phyloP scores from a whole-genome alignment of 2,329 filamentous ascomycete species.

The Alternaria burnsii region DNA sequence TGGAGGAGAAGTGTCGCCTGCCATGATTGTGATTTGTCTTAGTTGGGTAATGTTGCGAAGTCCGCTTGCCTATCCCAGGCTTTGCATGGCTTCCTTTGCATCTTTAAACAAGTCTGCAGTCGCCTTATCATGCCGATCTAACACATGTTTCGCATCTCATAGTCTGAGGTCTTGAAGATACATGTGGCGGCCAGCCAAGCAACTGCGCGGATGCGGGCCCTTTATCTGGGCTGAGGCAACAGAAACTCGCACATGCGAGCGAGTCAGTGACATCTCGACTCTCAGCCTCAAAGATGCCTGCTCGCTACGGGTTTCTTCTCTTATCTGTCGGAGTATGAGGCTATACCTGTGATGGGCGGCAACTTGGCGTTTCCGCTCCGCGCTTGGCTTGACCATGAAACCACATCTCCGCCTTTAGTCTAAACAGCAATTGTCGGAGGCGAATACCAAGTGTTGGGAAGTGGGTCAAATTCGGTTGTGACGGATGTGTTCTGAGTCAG shows the following conservation, averaged over 20 bases:
- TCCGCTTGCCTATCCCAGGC: too few species aligned
- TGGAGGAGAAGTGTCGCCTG: too few species aligned
- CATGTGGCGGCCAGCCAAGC: neutral
- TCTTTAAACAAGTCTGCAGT: too few species aligned
- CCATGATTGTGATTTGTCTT: too few species aligned
- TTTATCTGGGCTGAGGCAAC: too few species aligned
- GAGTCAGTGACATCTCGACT: neutral
- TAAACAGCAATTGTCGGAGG: slow-evolving; percentile 4
- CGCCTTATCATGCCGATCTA: slow-evolving; percentile 16
- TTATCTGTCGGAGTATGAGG: neutral
- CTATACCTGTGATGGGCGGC: neutral
- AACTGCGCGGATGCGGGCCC: neutral
- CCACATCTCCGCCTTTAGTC: neutral
- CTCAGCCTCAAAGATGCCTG: neutral
- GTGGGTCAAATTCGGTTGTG: neutral
- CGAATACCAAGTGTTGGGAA: neutral
- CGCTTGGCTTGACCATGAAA: slow-evolving; percentile 8
- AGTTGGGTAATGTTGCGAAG: too few species aligned
- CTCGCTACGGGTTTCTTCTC: too few species aligned
- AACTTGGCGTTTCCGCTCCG: slow-evolving; percentile 14
- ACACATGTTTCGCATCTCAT: slow-evolving; percentile 5
- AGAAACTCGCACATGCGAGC: too few species aligned
- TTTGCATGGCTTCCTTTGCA: too few species aligned
- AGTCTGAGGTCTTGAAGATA: neutral
- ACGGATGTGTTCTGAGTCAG: neutral